Evolutionary conservation across 1,139 yeast species (phyloP).

Genomic region (Suhomyces anneliseae): DNA sequence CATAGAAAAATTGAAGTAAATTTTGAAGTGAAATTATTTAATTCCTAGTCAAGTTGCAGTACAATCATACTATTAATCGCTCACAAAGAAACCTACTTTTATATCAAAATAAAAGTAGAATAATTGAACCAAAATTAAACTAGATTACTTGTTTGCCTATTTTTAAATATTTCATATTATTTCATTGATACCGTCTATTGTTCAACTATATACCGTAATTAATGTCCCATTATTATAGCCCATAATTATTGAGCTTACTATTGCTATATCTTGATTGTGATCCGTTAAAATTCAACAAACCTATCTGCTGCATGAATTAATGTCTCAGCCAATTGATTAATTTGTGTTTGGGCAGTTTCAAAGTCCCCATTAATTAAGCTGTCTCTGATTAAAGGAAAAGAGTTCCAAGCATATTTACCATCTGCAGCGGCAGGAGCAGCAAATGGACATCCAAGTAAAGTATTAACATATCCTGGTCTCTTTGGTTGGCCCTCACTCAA

Average conservation of each 20-base stretch:
- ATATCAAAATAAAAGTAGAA: too few relatives aligned
- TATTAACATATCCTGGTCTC: slow-evolving; percentile 69
- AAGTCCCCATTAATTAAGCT: slow-evolving; percentile 51
- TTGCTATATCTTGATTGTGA: background rate
- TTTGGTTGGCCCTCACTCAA: slow-evolving; percentile 27
- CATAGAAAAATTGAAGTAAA: background rate
- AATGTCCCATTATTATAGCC: background rate
- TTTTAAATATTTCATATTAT: background rate
- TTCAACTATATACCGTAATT: background rate
- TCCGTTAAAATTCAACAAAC: slow-evolving; percentile 9
- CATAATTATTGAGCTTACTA: background rate
- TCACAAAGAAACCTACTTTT: background rate
- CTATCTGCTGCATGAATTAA: slow-evolving; percentile 26
- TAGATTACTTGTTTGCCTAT: too few relatives aligned
- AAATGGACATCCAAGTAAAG: slow-evolving; percentile 68
- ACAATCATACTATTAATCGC: background rate
- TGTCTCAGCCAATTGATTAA: slow-evolving; percentile 46
- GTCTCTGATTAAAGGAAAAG: slow-evolving; percentile 78
- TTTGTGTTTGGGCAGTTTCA: slow-evolving; percentile 56
- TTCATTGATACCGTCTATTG: background rate
- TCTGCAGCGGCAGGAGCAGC: slow-evolving; percentile 46
- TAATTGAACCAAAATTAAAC: too few relatives aligned
- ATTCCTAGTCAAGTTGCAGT: background rate
- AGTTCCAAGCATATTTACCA: slow-evolving; percentile 52
- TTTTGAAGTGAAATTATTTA: background rate